Percentiles rank a stretch among this genome's conserved stretches.
Conservation (phyloP, 1,139 yeast genomes). For the Sugiyamaella paludigena region DNA sequence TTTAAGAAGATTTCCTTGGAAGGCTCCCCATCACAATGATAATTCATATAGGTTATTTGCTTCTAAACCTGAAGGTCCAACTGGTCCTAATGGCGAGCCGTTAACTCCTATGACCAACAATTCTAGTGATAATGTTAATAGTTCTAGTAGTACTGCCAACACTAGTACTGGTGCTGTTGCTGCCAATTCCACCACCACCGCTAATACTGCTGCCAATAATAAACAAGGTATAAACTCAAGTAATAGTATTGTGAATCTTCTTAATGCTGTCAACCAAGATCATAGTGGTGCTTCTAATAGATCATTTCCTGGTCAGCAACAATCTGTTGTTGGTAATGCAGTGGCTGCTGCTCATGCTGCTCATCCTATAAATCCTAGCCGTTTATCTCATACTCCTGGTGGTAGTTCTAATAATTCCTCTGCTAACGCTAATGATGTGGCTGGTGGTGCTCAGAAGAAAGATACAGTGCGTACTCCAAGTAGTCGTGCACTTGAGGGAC, state of each 20-base stretch:
- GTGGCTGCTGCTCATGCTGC: constrained; percentile 3
- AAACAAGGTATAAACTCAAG: neutral
- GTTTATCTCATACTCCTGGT: neutral
- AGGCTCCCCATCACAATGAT: constrained; percentile 84
- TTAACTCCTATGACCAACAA: constrained; percentile 24
- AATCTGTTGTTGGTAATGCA: constrained; percentile 9
- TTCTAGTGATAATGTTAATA: constrained; percentile 32
- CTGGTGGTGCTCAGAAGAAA: neutral
- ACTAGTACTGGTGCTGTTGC: neutral
- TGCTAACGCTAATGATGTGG: neutral
- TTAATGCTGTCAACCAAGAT: constrained; percentile 5
- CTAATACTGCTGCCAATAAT: neutral
- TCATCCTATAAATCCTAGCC: too few species aligned
- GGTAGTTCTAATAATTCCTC: neutral
- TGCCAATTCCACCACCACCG: neutral
- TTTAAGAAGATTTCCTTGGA: constrained; percentile 94
- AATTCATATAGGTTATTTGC: constrained; percentile 74
- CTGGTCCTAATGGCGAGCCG: constrained; percentile 12
- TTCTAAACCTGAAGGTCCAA: constrained; percentile 35
- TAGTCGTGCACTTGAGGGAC: constrained; percentile 18
- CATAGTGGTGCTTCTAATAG: too few species aligned
- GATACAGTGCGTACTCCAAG: constrained; percentile 3
- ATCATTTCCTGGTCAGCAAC: neutral
- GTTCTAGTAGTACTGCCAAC: constrained; percentile 18
- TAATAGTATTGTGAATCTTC: constrained; percentile 10